Base-by-base conservation (phyloP, 495 filamentous ascomycete genomes). In the Penicillium bialowiezense region DNA sequence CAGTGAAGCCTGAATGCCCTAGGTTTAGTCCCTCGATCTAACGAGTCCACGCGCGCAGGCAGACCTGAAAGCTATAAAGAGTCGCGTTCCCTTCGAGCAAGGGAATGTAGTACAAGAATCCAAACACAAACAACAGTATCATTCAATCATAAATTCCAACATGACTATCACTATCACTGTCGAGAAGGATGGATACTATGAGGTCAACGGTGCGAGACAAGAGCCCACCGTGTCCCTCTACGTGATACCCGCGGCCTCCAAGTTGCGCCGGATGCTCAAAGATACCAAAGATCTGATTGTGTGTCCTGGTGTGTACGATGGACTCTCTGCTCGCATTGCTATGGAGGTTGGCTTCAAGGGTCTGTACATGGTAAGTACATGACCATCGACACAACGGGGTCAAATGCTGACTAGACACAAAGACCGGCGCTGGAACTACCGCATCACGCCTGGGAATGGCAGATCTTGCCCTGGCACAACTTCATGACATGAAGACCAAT, bases 391-490 rank as follows among this genome's bases (percentile, higher is more conserved):
- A 17, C 33, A 4, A 21, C 8, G 1, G 14, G 38, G 34, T 17
- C 4, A 14, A 8, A 32, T 31, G 20, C 62, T 59, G 17, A 56
- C 17, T 14, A 26, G 36, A 3, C 20, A 1, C 23, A 40, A 20
- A 87, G 84, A 87, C 84, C 19, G 85, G 85, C 14, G 85, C 85
- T 8, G 86, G 84, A 13, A 86, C 84, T 3, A 77, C 78, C 2
- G 79, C 79, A 33, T 86, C 83, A 5, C 62, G 74, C 2, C 74
- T 87, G 0, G 85, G 86, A 10, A 73, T 78, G 68, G 78, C 85
- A 1, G 86, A 88, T 59, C 73, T 88, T 1, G 84, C 83, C n/a
- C 60, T 88, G 5, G 78, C 78, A 8, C 77, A 77, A 20, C 70
- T 82, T 41, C 75, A 81, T 56, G 85, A 89, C 61, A 88, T 88